Evolutionary conservation across 176 grass and related monocot genomes (phyloP).

Genomic region (Miscanthus lutarioriparius): DNA sequence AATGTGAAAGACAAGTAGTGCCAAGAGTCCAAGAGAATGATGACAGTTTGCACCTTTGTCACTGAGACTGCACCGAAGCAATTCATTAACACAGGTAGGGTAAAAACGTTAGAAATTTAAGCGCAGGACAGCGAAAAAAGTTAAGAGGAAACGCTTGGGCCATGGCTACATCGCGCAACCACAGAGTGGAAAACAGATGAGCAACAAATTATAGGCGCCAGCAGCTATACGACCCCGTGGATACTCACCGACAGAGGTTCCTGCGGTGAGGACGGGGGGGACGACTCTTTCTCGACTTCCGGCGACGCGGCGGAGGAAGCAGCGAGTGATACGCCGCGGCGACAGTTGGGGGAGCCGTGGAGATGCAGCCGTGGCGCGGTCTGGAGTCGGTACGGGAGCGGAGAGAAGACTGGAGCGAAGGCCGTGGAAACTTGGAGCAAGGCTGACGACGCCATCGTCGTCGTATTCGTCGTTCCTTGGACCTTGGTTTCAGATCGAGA

Average conservation of each 20-base stretch:
- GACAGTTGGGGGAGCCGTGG: neutral
- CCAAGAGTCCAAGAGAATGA: too few species aligned
- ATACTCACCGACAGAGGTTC: slow-evolving; percentile 31
- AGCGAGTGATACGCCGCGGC: slow-evolving; percentile 16
- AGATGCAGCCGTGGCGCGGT: neutral
- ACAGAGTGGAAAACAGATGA: neutral
- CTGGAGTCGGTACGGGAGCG: neutral
- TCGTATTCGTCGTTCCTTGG: neutral
- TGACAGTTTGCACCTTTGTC: too few species aligned
- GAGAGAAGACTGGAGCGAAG: slow-evolving; percentile 15
- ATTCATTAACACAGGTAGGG: neutral
- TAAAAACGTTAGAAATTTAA: neutral
- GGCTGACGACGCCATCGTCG: slow-evolving; percentile 20
- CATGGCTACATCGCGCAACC: neutral
- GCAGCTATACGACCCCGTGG: neutral
- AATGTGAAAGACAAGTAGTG: neutral
- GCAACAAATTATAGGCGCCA: neutral
- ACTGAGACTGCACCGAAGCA: neutral
- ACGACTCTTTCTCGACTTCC: slow-evolving; percentile 31
- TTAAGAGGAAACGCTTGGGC: neutral
- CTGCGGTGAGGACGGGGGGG: neutral
- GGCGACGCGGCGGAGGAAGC: slow-evolving; percentile 40
- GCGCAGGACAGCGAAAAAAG: neutral
- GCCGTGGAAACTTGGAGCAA: slow-evolving; percentile 33
- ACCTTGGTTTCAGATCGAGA: neutral